Evolutionary conservation across 495 filamentous ascomycete genomes (phyloP).

Genomic region (Acidomyces sp.): DNA sequence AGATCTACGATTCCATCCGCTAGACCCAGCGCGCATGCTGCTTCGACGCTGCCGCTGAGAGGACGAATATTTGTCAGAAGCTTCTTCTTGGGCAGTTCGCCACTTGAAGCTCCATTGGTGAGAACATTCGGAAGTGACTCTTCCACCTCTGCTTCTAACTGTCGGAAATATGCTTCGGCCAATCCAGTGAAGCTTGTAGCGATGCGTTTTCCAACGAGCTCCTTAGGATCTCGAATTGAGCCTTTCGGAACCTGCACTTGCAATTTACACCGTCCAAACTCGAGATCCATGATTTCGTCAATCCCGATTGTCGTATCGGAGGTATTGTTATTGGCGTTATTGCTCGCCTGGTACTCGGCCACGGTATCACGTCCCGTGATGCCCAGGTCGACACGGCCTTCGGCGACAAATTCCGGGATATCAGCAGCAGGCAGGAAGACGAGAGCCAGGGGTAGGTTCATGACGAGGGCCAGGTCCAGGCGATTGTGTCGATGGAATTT

Average conservation of each 20-base stretch:
- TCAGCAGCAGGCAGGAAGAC: conserved; percentile 95
- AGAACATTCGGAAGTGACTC: conserved; percentile 5
- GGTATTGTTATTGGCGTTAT: conserved; percentile 46
- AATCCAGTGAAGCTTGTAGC: conserved; percentile 88
- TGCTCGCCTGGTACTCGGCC: conserved; percentile 69
- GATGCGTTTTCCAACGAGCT: conserved; percentile 86
- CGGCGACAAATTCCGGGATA: conserved; percentile 92
- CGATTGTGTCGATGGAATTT: conserved; percentile 88
- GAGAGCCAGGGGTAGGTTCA: conserved; percentile 88
- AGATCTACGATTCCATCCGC: conserved; percentile 96
- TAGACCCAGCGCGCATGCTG: conserved; percentile 87
- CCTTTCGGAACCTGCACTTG: conserved; percentile 95
- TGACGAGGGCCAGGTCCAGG: conserved; percentile 89
- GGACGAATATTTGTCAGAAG: conserved; percentile 77
- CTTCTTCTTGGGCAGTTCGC: conserved; percentile 32
- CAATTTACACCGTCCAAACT: conserved; percentile 80
- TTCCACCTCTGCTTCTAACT: conserved; percentile 52
- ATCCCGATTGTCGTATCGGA: no score
- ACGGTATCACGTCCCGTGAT: conserved; percentile 92
- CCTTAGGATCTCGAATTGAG: conserved; percentile 47
- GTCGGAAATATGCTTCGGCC: conserved; percentile 64
- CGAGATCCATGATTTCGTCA: conserved; percentile 74
- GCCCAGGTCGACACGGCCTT: conserved; percentile 83
- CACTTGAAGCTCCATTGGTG: conserved; percentile 13
- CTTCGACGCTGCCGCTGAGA: conserved; percentile 89